phyloP scores from a whole-genome alignment of 2,329 filamentous ascomycete genomes.

The Zalaria sp. region DNA sequence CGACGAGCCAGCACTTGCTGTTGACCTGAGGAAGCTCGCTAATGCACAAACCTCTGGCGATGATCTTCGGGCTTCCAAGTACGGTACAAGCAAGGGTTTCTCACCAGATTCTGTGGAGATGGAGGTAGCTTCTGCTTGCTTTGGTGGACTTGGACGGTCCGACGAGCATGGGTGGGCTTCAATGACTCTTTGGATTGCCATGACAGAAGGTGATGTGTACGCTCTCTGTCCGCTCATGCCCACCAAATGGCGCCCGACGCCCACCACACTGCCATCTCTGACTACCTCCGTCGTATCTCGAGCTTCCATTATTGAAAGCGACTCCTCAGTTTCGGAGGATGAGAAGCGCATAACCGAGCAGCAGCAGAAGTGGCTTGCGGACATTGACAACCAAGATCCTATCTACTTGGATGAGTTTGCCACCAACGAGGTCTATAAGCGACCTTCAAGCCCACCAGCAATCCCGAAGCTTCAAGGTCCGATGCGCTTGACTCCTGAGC shows the following conservation, averaged over 20 bases:
- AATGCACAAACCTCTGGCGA: slow-evolving; percentile 72
- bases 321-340: slow-evolving; percentile 27
- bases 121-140: slow-evolving; percentile 82
- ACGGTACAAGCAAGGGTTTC: slow-evolving; percentile 64
- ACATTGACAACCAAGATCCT: slow-evolving; percentile 41
- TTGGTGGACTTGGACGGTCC: slow-evolving; percentile 54
- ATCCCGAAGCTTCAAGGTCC: slow-evolving; percentile 50
- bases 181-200: slow-evolving; percentile 96
- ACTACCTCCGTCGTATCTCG: slow-evolving; percentile 72
- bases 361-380: slow-evolving; percentile 45
- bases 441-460: slow-evolving; percentile 38
- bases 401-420: slow-evolving; percentile 26
- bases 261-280: slow-evolving; percentile 65
- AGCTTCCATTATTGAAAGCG: slow-evolving; percentile 30
- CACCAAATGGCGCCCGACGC: slow-evolving; percentile 61
- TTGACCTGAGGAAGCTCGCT: slow-evolving; percentile 79
- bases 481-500: slow-evolving; percentile 38
- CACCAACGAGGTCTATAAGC: slow-evolving; percentile 38
- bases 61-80: slow-evolving; percentile 65
- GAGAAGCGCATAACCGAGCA: slow-evolving; percentile 32
- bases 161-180: slow-evolving; percentile 65
- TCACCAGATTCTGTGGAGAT: slow-evolving; percentile 86
- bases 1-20: slow-evolving; percentile 64
- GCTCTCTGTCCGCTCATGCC: slow-evolving; percentile 84
- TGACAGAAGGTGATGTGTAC: slow-evolving; percentile 85